Percentiles rank a stretch among this genome's conserved stretches.
Conservation (phyloP, 1,284 basidiomycete species). For the Porodaedalea pini region DNA sequence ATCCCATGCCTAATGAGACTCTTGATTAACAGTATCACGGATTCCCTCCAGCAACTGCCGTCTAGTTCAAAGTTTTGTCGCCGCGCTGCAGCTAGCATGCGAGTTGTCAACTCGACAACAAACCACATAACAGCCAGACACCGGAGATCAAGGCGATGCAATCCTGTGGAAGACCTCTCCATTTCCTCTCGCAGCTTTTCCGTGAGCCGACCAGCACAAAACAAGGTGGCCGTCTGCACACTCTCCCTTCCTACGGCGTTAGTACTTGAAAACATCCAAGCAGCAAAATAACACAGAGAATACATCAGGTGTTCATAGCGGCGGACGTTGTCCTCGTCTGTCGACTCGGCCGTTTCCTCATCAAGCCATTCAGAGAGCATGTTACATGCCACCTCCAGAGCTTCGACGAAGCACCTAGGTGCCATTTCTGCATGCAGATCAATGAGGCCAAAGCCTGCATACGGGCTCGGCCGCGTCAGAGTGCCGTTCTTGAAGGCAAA, state of each 20-base stretch:
- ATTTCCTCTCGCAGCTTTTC: neutral
- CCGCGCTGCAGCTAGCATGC: conserved; percentile 29
- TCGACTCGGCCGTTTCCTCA: conserved; percentile 11
- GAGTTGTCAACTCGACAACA: conserved; percentile 52
- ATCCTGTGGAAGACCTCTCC: neutral
- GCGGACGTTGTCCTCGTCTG: conserved; percentile 20
- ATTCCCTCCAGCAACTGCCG: conserved; percentile 23
- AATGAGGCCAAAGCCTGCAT: conserved; percentile 34
- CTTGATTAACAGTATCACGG: conserved; percentile 42
- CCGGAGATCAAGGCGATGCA: neutral
- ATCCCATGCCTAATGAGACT: conserved; percentile 55
- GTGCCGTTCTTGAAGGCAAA: conserved; percentile 31
- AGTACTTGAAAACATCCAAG: conserved; percentile 37
- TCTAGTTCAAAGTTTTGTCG: conserved; percentile 28
- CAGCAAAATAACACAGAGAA: conserved; percentile 39
- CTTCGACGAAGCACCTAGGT: conserved; percentile 34
- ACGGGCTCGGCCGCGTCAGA: conserved; percentile 29
- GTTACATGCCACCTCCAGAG: conserved; percentile 44
- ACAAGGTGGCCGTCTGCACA: conserved; percentile 35
- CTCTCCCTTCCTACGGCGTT: conserved; percentile 32
- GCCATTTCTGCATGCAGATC: conserved; percentile 40
- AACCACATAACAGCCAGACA: conserved; percentile 55
- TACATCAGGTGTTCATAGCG: conserved; percentile 41
- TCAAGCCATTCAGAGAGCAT: conserved; percentile 31
- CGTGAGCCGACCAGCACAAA: conserved; percentile 29